phyloP scores from a whole-genome alignment of 306 rosid genomes.

The Castanea mollissima region DNA sequence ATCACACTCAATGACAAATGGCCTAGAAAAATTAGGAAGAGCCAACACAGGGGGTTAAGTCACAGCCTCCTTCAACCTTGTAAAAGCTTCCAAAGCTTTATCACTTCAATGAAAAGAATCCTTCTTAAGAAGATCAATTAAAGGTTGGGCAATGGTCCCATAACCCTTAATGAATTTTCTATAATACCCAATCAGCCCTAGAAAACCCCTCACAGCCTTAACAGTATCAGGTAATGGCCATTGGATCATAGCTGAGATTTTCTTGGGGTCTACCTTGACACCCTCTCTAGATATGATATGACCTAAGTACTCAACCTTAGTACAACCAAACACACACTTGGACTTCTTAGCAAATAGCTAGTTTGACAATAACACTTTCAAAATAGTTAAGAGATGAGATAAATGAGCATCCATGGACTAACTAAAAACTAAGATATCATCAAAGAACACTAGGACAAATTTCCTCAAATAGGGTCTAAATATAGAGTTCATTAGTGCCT shows the following conservation, averaged over 20 bases:
- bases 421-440: too few relatives aligned
- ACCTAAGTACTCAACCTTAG: neutral
- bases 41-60: too few relatives aligned
- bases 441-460: too few relatives aligned
- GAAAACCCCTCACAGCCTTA: neutral
- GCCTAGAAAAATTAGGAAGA: too few relatives aligned
- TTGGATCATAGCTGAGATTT: neutral
- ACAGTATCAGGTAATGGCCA: neutral
- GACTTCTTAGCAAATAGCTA: neutral
- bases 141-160: neutral
- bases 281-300: fast-evolving
- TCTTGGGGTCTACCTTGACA: neutral
- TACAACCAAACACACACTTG: neutral
- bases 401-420: too few relatives aligned
- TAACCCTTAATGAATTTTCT: neutral
- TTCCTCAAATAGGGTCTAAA: too few relatives aligned
- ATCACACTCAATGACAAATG: neutral
- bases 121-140: neutral
- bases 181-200: neutral
- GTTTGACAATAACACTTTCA: neutral
- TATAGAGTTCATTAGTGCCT: too few relatives aligned
- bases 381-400: neutral
- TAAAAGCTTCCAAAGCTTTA: too few relatives aligned
- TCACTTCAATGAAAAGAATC: neutral
- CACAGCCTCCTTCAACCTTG: too few relatives aligned